Conservation (phyloP, 164 flowering plant genomes). For the Liriodendron chinense region DNA sequence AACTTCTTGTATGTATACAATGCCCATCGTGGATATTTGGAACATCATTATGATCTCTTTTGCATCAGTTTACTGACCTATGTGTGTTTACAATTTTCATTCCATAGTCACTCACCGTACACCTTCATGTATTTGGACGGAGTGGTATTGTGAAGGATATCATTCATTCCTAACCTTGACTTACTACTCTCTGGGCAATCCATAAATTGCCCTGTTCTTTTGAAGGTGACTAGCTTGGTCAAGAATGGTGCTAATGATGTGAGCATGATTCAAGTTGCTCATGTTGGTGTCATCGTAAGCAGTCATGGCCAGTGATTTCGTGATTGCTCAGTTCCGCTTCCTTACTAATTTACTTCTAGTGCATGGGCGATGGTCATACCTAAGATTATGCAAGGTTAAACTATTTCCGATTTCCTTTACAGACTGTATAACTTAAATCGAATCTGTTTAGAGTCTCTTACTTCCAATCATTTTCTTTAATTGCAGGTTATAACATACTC, state of each 20-base stretch:
- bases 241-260: constrained; percentile 99
- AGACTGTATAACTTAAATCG: neutral
- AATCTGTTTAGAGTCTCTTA: neutral
- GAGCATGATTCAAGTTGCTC: constrained; percentile 99
- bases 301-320: constrained; percentile 99
- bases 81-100: neutral
- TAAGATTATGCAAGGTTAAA: constrained; percentile 85
- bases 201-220: neutral
- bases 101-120: neutral
- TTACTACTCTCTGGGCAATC: neutral
- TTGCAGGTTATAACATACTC: constrained; percentile 88
- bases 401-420: neutral
- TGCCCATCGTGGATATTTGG: neutral
- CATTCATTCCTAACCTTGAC: neutral
- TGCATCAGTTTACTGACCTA: neutral
- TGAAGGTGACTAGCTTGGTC: constrained; percentile 89
- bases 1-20: too few species aligned
- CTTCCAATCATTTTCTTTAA: neutral
- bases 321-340: constrained; percentile 93
- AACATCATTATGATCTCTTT: neutral
- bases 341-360: constrained; percentile 94
- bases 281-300: constrained; percentile 98
- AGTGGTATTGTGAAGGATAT: neutral
- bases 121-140: neutral
- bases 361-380: constrained; percentile 98